Base-by-base conservation (phyloP, 164 flowering plant genomes). In the Tetrastigma voinierianum region DNA sequence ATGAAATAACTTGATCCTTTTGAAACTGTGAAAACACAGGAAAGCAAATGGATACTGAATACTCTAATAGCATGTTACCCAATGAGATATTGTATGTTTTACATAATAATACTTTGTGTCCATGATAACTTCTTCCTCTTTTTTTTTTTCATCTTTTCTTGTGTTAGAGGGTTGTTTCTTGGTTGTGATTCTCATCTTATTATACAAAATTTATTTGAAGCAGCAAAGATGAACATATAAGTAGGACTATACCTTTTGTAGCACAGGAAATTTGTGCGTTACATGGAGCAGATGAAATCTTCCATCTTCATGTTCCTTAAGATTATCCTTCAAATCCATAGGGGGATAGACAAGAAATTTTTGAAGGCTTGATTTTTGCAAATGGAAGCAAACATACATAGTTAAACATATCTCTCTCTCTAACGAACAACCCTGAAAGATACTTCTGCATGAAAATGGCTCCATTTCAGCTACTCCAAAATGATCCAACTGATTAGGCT, bases 231-330 rank as follows among this genome's bases (percentile, higher is more conserved):
- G 44, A 43, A 13, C 5, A 51, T 69, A 2, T 23, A 23, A 15
- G 12, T 14, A 14, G 11, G 51, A 53, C 60, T 74, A 60, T 75
- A 88, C 98, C 81, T 82, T 81, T 17, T 71, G 73, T 45, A 67
- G 63, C 18, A 77, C 51, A 64, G 95, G 96, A 78, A 85, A 86
- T 65, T 85, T 94, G 79, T 94, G 98, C 64, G 80, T 74, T 21
- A 91, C 69, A 58, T 66, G n/a, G 61, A 94, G 78, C 67, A 94
- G 40, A 69, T 86, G 86, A 78, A 74, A 91, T 14, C 19, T 70
- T 72, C 86, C 92, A 77, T 66, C 46, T 59, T 69, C 59, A 58
- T 70, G 68, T 70, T 64, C 79, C 61, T 67, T 61, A 25, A 68
- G 13, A 58, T 71, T 60, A n/a, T 67, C 77, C 40, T 72, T 66